phyloP scores from a whole-genome alignment of 2,329 filamentous ascomycete genomes.

The Xylaria sp. region DNA sequence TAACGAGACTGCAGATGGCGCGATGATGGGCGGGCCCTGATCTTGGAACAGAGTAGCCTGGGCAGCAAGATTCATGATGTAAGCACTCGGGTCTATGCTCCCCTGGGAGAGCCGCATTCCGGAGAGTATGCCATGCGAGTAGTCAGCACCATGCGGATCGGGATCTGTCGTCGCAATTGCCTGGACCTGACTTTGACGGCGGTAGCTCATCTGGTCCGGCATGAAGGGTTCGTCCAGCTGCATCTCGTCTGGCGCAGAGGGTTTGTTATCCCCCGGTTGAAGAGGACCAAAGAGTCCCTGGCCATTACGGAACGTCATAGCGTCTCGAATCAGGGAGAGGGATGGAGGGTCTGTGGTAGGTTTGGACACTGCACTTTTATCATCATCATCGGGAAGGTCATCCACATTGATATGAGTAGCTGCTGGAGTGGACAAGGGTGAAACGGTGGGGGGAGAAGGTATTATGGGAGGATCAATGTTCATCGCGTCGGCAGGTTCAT shows the following conservation, averaged over 20 bases:
- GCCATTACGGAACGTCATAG: conserved; percentile 24
- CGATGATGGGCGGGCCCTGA: conserved; percentile 39
- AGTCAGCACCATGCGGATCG: conserved; percentile 35
- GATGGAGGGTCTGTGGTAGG: conserved; percentile 31
- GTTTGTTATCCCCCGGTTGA: not conserved
- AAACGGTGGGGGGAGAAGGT: conserved; percentile 44
- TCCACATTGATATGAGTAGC: conserved; percentile 41
- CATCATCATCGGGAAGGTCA: conserved; percentile 35
- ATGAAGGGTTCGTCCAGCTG: conserved; percentile 25
- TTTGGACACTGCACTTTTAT: conserved; percentile 32
- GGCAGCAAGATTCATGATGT: conserved; percentile 40
- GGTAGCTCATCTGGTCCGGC: conserved; percentile 20
- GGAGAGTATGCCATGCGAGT: conserved; percentile 31
- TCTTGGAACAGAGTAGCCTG: conserved; percentile 36
- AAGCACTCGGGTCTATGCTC: conserved; percentile 41
- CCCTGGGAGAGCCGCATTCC: conserved; percentile 35
- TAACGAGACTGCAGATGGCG: conserved; percentile 43
- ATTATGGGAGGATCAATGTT: conserved; percentile 37
- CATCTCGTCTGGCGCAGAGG: conserved; percentile 19
- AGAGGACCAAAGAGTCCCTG: conserved; percentile 8
- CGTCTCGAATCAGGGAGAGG: conserved; percentile 22
- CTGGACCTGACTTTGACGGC: conserved; percentile 34
- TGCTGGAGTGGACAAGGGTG: conserved; percentile 44
- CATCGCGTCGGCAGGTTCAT: conserved; percentile 16
- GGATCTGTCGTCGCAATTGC: conserved; percentile 44